Base-by-base conservation (phyloP, 352 stramenopile species). In the Aphanomyces astaci region DNA sequence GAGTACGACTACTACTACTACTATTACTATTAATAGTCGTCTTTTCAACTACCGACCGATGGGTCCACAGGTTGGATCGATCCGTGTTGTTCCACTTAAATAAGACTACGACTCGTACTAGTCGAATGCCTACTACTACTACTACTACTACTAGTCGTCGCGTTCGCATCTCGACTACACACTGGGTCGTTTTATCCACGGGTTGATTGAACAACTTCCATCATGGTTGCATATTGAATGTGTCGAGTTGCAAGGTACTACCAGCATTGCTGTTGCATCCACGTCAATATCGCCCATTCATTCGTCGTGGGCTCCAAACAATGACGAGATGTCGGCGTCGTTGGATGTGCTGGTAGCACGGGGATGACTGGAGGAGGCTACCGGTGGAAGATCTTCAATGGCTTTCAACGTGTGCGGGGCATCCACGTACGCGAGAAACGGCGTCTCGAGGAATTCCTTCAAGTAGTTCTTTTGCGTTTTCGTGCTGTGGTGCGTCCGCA, bases 401-500 rank as follows among this genome's bases (percentile, higher is more conserved):
- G 76, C 75, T 43, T 87, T 90, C 13, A 73, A 78, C 22, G 64
- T 76, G 52, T 60, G 75, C 24, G 27, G 73, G 64, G 57, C 63
- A 9, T 22, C 72, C 24, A 40, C 70, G 51, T 75, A 70, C 0
- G 79, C 78, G 32, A 89, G 68, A 62, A 90, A 82, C 4, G 82
- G 82, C 49, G 75, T 76, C 62, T 92, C 84, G 7, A 92, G 56
- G 9, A 92, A 72, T 71, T 92, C 84, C 64, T 90, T 92, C 68
- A 92, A 78, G 9, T 79, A 78, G 62, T 90, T 92, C 74, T 92
- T 92, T 64, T 92, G 84, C 24, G 79, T 88, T 66, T 92, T 92
- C 46, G 86, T 76, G 45, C 84, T 92, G 68, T 88, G 81, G 45
- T 90, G 89, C 63, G 85, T 75, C 28, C 84, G 80, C 53, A 92